These are phyloP conservation scores for Pythium monospermum DNA, from an alignment of 352 stramenopile genomes.

Conservation along the genomic window DNA sequence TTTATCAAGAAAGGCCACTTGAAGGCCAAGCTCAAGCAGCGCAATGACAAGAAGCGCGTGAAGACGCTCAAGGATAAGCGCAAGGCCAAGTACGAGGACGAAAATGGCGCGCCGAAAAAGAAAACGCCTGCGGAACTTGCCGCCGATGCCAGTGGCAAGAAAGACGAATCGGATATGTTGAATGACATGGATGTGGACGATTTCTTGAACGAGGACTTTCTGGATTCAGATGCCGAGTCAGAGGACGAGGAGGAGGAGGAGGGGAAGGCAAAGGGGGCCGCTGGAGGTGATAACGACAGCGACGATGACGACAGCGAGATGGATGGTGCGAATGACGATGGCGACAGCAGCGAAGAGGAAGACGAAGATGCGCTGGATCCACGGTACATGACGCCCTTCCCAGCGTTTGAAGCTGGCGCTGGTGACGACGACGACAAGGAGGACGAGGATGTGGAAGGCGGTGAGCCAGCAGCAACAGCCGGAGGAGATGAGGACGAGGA, in stretches of 20 bases:
- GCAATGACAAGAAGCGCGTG: constrained; percentile 81
- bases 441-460: constrained; percentile 14
- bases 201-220: constrained; percentile 79
- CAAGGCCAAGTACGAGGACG: constrained; percentile 66
- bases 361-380: constrained; percentile 76
- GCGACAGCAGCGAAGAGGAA: constrained; percentile 78
- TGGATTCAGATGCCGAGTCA: constrained; percentile 59
- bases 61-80: constrained; percentile 69
- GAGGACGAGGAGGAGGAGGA: constrained; percentile 12
- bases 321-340: constrained; percentile 39
- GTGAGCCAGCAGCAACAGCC: not conserved
- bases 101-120: constrained; percentile 32
- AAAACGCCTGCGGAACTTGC: constrained; percentile 19
- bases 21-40: constrained; percentile 76
- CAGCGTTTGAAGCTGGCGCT: constrained; percentile 24
- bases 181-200: constrained; percentile 88
- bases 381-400: constrained; percentile 60
- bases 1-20: constrained; percentile 83
- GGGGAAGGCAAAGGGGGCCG: constrained; percentile 19
- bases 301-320: constrained; percentile 27
- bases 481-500: constrained; percentile 15
- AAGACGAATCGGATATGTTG: constrained; percentile 74
- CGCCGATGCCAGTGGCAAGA: constrained; percentile 24
- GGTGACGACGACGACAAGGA: constrained; percentile 23
- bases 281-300: constrained; percentile 15